Conservation (phyloP, 768 basidiomycete genomes). For the Lactarius indigo region DNA sequence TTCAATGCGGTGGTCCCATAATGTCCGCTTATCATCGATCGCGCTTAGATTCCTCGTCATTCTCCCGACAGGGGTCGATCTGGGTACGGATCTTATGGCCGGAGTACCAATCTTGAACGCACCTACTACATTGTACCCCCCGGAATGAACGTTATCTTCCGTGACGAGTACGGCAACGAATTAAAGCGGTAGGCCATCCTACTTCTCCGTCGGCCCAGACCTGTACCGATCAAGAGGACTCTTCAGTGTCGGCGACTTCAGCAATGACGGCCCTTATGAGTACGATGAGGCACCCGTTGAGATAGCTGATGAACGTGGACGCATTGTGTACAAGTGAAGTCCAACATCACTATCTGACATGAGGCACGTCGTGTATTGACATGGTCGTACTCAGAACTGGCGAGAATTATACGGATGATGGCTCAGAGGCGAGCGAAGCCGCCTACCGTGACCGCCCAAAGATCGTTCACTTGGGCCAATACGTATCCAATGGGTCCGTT, state of each 20-base stretch:
- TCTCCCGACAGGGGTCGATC: slow-evolving; percentile 8
- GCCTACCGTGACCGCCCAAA: slow-evolving; percentile 18
- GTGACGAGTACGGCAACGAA: slow-evolving; percentile 24
- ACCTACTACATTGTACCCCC: slow-evolving; percentile 27
- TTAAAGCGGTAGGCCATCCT: slow-evolving; percentile 18
- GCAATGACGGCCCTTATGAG: not conserved
- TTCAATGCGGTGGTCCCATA: not conserved
- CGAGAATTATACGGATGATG: slow-evolving; percentile 17
- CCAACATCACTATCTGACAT: not conserved
- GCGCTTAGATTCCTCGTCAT: slow-evolving; percentile 16
- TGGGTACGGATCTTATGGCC: slow-evolving; percentile 1
- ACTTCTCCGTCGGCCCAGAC: not conserved
- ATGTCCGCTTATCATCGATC: slow-evolving; percentile 1
- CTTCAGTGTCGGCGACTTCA: slow-evolving; percentile 25
- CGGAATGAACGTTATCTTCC: slow-evolving; percentile 27
- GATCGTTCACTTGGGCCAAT: slow-evolving; percentile 25
- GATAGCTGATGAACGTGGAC: slow-evolving; percentile 22
- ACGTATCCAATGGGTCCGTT: slow-evolving; percentile 12
- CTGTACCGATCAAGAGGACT: not conserved
- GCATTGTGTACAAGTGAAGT: slow-evolving; percentile 19
- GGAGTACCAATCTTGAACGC: slow-evolving; percentile 4
- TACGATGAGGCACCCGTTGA: slow-evolving; percentile 25
- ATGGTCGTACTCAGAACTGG: slow-evolving; percentile 15
- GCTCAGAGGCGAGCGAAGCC: slow-evolving; percentile 7
- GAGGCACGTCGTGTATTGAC: not conserved